Evolutionary conservation across 129 eudicot species (phyloP), one percentile per base, ranked within the genome.

Genomic region (Oenanthe sinensis): DNA sequence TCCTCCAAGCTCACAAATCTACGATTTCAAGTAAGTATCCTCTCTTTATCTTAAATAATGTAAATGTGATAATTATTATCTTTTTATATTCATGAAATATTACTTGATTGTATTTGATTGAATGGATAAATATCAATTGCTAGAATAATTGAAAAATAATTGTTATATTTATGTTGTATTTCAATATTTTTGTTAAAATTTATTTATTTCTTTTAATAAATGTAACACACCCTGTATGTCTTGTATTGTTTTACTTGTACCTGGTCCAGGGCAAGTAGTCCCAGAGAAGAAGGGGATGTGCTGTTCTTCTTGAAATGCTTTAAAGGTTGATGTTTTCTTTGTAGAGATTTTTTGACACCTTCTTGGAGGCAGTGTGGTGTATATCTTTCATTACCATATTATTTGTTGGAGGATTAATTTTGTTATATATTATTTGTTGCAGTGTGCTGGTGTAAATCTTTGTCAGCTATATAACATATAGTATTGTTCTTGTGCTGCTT

Each of bases 261-360:
- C 98, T n/a, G 98, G 98, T 26, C 98, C 98, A 12, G 98, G 86
- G 15, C 97, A 91, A 82, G 88, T 85, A 14, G 88, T 94, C 84
- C 98, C 98, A 30, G 93, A 83, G 36, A 89, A 86, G 83, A 89
- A 85, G 71, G 74, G 81, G 37, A 87, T 84, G 90, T 93, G 98
- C 72, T 93, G 98, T 91, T 83, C 90, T n/a, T 89, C 82, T 63
- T 81, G 75, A 85, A 71, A 36, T 77, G 82, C 73, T 81, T 82
- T 72, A 3, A 11, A 15, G 47, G 44, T 58, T 74, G 11, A 69
- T 78, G 67, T 33, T 82, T 47, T 50, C 8, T 54, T 16, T 24
- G 47, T 24, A 39, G 17, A 75, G 46, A 43, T 63, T 78, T 62
- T 67, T 39, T 69, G 79, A 36, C 83, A 24, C 47, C 10, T 33